Evolutionary conservation across 2,329 filamentous ascomycete genomes (phyloP).

Genomic region (Zarea fungicola): DNA sequence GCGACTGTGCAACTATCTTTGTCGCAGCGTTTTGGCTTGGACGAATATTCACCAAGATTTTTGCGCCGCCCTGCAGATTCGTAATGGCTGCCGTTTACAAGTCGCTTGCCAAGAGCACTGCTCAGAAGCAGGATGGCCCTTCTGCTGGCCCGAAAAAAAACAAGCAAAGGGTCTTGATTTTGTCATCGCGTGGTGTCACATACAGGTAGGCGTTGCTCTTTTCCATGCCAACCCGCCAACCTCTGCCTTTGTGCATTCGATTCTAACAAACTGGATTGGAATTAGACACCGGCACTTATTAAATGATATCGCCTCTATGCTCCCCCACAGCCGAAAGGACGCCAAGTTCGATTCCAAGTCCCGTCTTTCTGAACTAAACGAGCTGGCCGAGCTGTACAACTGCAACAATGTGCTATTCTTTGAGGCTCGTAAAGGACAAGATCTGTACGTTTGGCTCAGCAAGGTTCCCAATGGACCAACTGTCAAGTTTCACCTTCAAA

Average conservation of each 20-base stretch:
- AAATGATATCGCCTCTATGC: constrained; percentile 79
- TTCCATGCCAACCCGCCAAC: neutral
- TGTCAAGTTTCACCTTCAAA: constrained; percentile 70
- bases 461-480: constrained; percentile 72
- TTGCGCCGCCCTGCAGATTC: neutral
- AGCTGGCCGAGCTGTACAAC: constrained; percentile 72
- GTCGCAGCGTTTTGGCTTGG: neutral
- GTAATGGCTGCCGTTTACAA: constrained; percentile 72
- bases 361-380: constrained; percentile 76
- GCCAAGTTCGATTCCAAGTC: constrained; percentile 96
- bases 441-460: constrained; percentile 89
- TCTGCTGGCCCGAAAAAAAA: constrained; percentile 53
- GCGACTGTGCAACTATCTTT: neutral
- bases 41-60: neutral
- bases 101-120: constrained; percentile 58
- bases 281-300: constrained; percentile 85
- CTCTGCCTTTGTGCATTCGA: neutral
- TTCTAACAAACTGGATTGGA: constrained; percentile 13
- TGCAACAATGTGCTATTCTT: constrained; percentile 95
- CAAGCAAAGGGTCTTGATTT: constrained; percentile 76
- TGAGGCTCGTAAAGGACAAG: constrained; percentile 88
- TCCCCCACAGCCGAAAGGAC: constrained; percentile 90
- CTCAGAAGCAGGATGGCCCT: constrained; percentile 43
- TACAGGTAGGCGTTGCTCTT: constrained; percentile 57
- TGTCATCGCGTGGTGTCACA: constrained; percentile 89